Evolutionary conservation across 2,329 filamentous ascomycete species (phyloP), one percentile per base, ranked within the genome.

Genomic region (Aspergillus cejpii): DNA sequence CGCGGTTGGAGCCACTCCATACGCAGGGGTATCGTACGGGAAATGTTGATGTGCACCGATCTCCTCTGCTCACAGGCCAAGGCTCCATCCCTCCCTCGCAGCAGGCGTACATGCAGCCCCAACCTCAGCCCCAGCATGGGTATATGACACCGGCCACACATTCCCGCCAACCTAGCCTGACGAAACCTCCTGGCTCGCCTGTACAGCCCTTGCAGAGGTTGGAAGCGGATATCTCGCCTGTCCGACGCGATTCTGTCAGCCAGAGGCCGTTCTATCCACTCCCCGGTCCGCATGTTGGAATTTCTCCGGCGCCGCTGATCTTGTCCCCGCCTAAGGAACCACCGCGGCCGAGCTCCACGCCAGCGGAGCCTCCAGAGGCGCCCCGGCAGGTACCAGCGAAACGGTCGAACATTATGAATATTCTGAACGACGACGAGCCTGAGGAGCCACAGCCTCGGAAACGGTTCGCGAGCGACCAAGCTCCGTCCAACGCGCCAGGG

Each of bases 401-500:
- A 52, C 66, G 70, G 29, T 74, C 71, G 1, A 74, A 74, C 51
- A 73, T 75, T 37, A 71, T 73, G 63, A 71, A 62, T 46, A 68
- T 75, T 31, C 56, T 75, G 26, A 75, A 74, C 48, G 69, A 74
- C 48, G 69, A 72, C 39, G 72, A 74, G 44, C 65, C 71, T 0
- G 66, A 70, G 29, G 72, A 74, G 39, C 72, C 69, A 26, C 67
- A 66, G 45, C 71, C 67, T 24, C 63, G 66, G 26, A 74, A 74
- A 49, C 63, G 69, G 7, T 67, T 70, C 41, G 67, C 68, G n/a
- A 62, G 65, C 46, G 70, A 73, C 15, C 57, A 58, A 46, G 51
- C 48, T 17, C 53, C 61, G 12, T 52, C 61, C 19, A 43, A 46
- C 1, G 48, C 55, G 14, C 40, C 45, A 2, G 46, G 43, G 12